phyloP scores from a whole-genome alignment of 2,329 filamentous ascomycete species.

The Onygena corvina region DNA sequence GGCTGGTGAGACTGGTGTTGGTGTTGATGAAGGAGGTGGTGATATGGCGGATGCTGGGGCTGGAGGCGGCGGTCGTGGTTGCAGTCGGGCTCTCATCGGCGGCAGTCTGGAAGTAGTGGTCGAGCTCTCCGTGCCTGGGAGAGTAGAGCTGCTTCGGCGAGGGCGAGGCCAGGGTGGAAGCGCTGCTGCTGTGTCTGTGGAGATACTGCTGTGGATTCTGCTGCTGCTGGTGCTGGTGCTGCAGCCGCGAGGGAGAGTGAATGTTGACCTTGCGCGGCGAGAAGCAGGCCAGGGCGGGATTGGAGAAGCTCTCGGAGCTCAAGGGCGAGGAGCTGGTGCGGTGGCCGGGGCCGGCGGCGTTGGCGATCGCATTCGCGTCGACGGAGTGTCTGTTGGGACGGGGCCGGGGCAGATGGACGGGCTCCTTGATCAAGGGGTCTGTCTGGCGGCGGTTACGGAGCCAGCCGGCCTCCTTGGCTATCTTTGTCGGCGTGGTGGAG shows the following conservation, averaged over 20 bases:
- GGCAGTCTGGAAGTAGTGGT: neutral
- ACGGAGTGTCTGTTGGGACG: conserved; percentile 10
- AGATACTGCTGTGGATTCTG: conserved; percentile 7
- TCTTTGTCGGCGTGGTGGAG: neutral
- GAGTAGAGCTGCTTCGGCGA: conserved; percentile 15
- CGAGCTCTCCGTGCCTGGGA: neutral
- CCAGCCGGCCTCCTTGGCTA: conserved; percentile 9
- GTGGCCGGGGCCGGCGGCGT: neutral
- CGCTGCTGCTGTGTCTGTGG: neutral
- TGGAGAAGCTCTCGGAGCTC: conserved; percentile 19
- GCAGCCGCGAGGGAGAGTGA: conserved; percentile 7
- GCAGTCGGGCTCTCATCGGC: neutral
- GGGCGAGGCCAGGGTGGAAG: conserved; percentile 13
- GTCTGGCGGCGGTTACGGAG: conserved; percentile 12
- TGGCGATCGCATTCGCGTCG: conserved; percentile 9
- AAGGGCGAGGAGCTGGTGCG: conserved; percentile 15
- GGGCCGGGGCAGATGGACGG: neutral
- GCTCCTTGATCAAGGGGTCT: conserved; percentile 12
- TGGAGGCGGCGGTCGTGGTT: conserved; percentile 27
- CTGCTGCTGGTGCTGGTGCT: neutral
- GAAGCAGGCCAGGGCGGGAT: conserved; percentile 20
- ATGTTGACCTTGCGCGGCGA: conserved; percentile 19
- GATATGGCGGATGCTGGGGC: conserved; percentile 17
- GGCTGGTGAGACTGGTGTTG: conserved; percentile 7
- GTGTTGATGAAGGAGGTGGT: conserved; percentile 8